Evolutionary conservation across 2,329 filamentous ascomycete genomes (phyloP), one percentile per base, ranked within the genome.

Genomic region (Hymenoscyphus infarciens): DNA sequence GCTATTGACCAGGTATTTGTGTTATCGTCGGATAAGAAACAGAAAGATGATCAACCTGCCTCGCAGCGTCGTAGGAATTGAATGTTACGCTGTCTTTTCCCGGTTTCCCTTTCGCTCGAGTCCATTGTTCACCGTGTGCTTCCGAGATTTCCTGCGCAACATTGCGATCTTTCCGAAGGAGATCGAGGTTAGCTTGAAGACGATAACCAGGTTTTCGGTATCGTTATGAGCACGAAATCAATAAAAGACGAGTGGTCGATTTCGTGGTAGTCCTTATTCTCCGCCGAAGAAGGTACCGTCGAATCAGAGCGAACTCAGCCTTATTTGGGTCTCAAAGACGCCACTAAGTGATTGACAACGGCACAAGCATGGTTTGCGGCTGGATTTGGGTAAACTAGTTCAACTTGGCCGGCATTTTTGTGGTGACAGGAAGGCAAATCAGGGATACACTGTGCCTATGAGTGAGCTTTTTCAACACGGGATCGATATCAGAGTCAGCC

Each of bases 181-280:
- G 45, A 52, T 1, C 19, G 11, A n/a, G 39, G 39, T 45, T 19
- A 13, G 10, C 45, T 22, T 27, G 45, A 22, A 22, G 22, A 52
- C 45, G 45, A 52, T 13, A 52, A 25, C 45, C 45, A 22, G 45
- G 45, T 22, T 52, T 52, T 52, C 45, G 45, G 45, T 52, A 52
- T 52, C 22, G 45, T 52, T 52, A 25, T 52, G 19, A 52, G 8
- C 45, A 52, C 19, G 13, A 25, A 52, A 22, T 52, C 11, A 52
- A 52, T 52, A 52, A 7, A 10, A 52, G 19, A 52, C 45, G 13
- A 22, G 19, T 52, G 19, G 45, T 49, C 2, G 45, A 19, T 19
- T 52, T 22, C 19, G 11, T 22, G 7, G 1, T 22, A 10, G 19
- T 22, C 25, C 22, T 22, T 27, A 52, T 52, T 25, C 45, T 22